Conservation (phyloP, 805 yeast species). For the Kuraishia ogatae region DNA sequence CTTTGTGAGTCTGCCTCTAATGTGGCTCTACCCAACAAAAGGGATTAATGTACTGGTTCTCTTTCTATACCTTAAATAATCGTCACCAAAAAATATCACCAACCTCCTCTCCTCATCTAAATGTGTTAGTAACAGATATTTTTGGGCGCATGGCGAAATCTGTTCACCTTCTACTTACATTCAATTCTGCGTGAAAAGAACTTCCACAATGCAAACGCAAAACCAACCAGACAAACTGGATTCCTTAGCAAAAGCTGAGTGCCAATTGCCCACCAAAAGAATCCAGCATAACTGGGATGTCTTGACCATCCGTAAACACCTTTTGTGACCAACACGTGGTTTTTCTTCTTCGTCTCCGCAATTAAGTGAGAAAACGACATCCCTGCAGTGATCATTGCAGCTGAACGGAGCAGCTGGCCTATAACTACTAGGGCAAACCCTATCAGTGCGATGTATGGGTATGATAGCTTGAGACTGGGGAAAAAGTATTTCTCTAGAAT, state of each 20-base stretch:
- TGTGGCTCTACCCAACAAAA: too few species aligned
- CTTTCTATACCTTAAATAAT: constrained; percentile 45
- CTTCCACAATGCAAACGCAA: constrained; percentile 46
- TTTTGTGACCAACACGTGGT: constrained; percentile 60
- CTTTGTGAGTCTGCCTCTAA: too few species aligned
- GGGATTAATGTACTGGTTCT: constrained; percentile 58
- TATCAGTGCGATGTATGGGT: constrained; percentile 13
- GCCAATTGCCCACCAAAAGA: constrained; percentile 90
- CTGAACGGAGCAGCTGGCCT: constrained; percentile 65
- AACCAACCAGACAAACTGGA: constrained; percentile 47
- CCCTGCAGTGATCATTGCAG: constrained; percentile 86
- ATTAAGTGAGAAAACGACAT: constrained; percentile 79
- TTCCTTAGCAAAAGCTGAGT: constrained; percentile 66
- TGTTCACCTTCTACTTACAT: too few species aligned
- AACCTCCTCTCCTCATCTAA: constrained; percentile 58
- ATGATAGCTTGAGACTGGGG: constrained; percentile 25
- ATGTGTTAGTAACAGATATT: not conserved
- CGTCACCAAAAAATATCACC: constrained; percentile 60
- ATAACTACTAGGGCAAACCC: constrained; percentile 41
- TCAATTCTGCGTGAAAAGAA: constrained; percentile 65
- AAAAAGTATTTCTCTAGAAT: constrained; percentile 30
- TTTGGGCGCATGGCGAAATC: too few species aligned
- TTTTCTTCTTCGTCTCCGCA: constrained; percentile 37
- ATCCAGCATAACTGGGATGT: constrained; percentile 91
- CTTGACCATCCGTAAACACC: constrained; percentile 65